These are phyloP conservation scores for Ambrosia hybrid DNA, from an alignment of 140 eudicot genomes.

Conservation along the genomic window DNA sequence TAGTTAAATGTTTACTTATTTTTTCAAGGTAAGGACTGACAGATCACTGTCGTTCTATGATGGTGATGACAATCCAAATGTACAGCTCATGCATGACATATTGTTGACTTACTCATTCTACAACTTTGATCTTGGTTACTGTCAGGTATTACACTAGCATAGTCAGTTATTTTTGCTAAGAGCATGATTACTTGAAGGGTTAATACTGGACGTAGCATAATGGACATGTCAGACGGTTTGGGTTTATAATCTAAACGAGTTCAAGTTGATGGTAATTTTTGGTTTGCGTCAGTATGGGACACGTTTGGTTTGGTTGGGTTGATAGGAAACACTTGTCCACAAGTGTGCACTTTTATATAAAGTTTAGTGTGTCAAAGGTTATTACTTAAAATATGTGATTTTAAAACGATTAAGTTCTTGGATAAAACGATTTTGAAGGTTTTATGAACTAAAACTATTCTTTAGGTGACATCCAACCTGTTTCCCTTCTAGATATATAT, in stretches of 20 bases:
- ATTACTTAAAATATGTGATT: background rate
- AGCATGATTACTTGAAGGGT: slow-evolving; percentile 14
- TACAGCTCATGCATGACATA: slow-evolving; percentile 67
- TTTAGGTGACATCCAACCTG: too few relatives aligned
- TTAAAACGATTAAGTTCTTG: background rate
- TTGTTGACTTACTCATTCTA: slow-evolving; percentile 85
- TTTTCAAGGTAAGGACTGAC: slow-evolving; percentile 86
- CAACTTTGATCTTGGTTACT: slow-evolving; percentile 95
- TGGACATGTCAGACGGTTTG: background rate
- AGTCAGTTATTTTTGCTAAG: slow-evolving; percentile 3
- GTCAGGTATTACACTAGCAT: slow-evolving; percentile 66
- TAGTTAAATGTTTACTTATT: background rate
- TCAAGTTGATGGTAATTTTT: background rate
- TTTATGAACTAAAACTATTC: too few relatives aligned
- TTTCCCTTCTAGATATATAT: too few relatives aligned
- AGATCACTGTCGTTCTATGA: slow-evolving; percentile 82
- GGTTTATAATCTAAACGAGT: background rate
- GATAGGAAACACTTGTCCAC: background rate
- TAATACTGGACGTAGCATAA: background rate
- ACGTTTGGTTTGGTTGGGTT: background rate
- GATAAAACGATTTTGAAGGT: background rate
- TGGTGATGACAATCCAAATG: slow-evolving; percentile 90
- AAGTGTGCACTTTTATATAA: background rate
- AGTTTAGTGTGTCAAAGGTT: background rate
- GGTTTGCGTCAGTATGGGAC: background rate